Evolutionary conservation across 2,329 filamentous ascomycete species (phyloP), one percentile per base, ranked within the genome.

Genomic region (Neonectria magnoliae): DNA sequence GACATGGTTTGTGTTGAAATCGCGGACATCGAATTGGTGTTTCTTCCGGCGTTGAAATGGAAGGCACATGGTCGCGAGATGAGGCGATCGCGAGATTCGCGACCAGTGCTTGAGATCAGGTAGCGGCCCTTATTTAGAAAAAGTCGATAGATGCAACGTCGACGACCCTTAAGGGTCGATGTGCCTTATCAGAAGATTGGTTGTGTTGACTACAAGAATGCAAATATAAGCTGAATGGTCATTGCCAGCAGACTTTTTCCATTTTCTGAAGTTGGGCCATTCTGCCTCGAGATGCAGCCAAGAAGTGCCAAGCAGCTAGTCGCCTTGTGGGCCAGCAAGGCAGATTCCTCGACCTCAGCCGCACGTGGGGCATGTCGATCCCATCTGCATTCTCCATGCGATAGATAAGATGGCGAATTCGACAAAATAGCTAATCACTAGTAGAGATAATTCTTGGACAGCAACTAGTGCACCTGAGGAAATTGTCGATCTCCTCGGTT

Each of bases 61-160:
- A 16, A 64, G 20, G n/a, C 42, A 54, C 48, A 55, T 60, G 25
- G 25, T 47, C 20, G 25, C 45, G 33, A 4, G 25, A 41, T 41
- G 13, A 20, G 20, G 18, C 16, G 9, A 2, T 55, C 14, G 1
- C 4, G 16, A 48, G 22, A 27, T n/a, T n/a, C n/a, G n/a, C 25
- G 29, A 29, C 1, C 9, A 29, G 29, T 13, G 31, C 1, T 33
- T 13, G 4, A 13, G 11, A 33, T 13, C 31, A 33, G 10, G 4
- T 33, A 10, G 11, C 4, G 31, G 31, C 11, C 2, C 11, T 33
- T 31, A 1, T 31, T 10, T 31, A 6, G 11, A 13, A 33, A 13
- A 33, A 13, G 5, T 13, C 4, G 11, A 33, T 33, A 33, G 31
- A 13, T 11, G 31, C 4, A 33, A 33, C 9, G 1, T 33, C 31